Evolutionary conservation across 2,329 filamentous ascomycete genomes (phyloP), one percentile per base, ranked within the genome.

Genomic region (Cytospora paraplurivora): DNA sequence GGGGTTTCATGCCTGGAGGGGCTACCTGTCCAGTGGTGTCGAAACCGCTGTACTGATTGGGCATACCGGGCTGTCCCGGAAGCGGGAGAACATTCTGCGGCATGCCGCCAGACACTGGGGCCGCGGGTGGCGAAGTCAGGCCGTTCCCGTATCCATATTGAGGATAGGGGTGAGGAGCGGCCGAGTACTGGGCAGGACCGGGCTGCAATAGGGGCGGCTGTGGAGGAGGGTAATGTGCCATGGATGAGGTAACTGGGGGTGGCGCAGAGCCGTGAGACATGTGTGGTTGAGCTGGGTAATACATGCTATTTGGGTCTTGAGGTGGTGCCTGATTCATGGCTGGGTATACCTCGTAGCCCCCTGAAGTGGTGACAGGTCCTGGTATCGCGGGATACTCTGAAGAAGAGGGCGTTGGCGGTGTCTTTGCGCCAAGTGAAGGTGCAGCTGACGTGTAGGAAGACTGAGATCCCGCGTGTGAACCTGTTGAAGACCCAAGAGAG

Each of bases 11-110:
- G 35, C 94, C 94, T 3, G 91, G 91, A 10, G 95, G 95, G 19
- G 93, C 91, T 65, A 96, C 80, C 76, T 98, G 95, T 10, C 95
- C 95, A n/a, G 92, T 96, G 8, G 88, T 90, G 74, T 98, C 95
- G 68, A 86, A 87, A 4, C 80, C 80, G 60, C 78, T 75, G 73
- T 90, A 93, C 33, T 82, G 78, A 68, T 84, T 83, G 54, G 80
- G 79, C 72, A 85, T 82, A 21, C 76, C 78, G 53, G 75, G 75
- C 58, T 85, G 78, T 65, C 89, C 79, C 60, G 90, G 91, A 8
- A 93, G 81, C 44, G 92, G 85, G 67, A 95, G 84, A 6, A 91
- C 86, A 49, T 88, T 87, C 69, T 88, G 73, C 2, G 76, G 76
- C 85, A 96, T 90, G 6, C 87, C 84, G 52, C 88, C 88, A 4